These are phyloP conservation scores for Lipomyces japonicus DNA, from an alignment of 805 yeast species.

Conservation along the genomic window DNA sequence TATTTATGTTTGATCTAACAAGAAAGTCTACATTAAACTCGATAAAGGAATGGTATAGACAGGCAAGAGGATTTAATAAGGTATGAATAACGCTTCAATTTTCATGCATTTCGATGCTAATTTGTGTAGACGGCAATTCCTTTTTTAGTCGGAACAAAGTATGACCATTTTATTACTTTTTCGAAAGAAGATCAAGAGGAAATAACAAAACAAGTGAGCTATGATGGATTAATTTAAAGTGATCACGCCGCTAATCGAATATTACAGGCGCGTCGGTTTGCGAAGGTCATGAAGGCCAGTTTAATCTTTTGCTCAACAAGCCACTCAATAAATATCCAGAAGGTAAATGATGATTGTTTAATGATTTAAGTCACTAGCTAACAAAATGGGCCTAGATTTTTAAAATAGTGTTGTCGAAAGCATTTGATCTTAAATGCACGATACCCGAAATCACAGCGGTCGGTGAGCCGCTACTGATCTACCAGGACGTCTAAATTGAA, in stretches of 20 bases:
- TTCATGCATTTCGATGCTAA: no score
- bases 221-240: background rate
- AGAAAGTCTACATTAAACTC: slow-evolving; percentile 79
- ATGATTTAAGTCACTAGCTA: background rate
- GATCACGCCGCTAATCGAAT: background rate
- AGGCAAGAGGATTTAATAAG: slow-evolving; percentile 81
- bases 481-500: slow-evolving; percentile 39
- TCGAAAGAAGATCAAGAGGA: slow-evolving; percentile 78
- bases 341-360: slow-evolving; percentile 34
- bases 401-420: slow-evolving; percentile 83
- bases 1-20: slow-evolving; percentile 87
- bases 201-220: slow-evolving; percentile 56
- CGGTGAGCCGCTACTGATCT: slow-evolving; percentile 90
- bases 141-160: slow-evolving; percentile 87
- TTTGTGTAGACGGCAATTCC: slow-evolving; percentile 67
- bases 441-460: slow-evolving; percentile 76
- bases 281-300: slow-evolving; percentile 81
- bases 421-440: slow-evolving; percentile 77
- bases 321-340: slow-evolving; percentile 88
- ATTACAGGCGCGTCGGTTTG: slow-evolving; percentile 63
- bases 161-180: slow-evolving; percentile 77
- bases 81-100: background rate
- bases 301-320: slow-evolving; percentile 86
- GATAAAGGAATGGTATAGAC: slow-evolving; percentile 93
- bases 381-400: slow-evolving; percentile 48